Conservation (phyloP, 164 flowering plant species). For the Stephania yunnanensis region DNA sequence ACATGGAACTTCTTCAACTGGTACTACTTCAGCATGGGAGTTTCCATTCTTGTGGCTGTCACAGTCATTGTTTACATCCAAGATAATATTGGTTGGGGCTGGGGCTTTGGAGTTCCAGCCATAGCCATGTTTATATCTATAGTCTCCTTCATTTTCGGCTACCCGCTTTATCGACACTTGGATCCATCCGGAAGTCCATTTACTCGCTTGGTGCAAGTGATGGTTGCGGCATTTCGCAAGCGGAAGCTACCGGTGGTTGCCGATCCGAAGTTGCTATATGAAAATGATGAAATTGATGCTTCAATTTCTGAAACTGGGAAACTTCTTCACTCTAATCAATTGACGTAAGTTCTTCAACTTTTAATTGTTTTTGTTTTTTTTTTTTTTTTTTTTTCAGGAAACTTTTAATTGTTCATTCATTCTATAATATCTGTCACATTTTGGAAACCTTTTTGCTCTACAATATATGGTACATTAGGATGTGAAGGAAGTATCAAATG, state of each 20-base stretch:
- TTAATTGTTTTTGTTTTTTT: no score
- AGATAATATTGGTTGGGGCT: slow-evolving; percentile 18
- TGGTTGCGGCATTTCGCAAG: slow-evolving; percentile 14
- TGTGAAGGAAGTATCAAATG: no score
- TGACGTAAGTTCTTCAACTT: slow-evolving; percentile 6
- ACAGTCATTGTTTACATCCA: slow-evolving; percentile 17
- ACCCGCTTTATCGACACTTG: slow-evolving; percentile 14
- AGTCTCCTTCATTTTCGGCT: slow-evolving; percentile 11
- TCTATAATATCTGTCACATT: no score
- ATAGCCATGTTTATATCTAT: slow-evolving; percentile 12
- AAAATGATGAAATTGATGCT: slow-evolving; percentile 22
- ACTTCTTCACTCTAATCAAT: slow-evolving; percentile 19
- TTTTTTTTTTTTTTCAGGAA: no score
- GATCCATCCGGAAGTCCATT: slow-evolving; percentile 17
- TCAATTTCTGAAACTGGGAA: slow-evolving; percentile 14
- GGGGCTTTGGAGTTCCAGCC: slow-evolving; percentile 17
- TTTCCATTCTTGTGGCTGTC: slow-evolving; percentile 11
- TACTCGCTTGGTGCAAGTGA: slow-evolving; percentile 15
- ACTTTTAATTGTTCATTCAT: no score
- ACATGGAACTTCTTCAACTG: slow-evolving; percentile 21
- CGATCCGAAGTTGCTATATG: slow-evolving; percentile 14
- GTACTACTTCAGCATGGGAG: slow-evolving; percentile 20
- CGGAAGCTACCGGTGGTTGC: slow-evolving; percentile 12
- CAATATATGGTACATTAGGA: no score
- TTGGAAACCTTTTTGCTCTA: no score